Base-by-base conservation (phyloP, 1,284 basidiomycete genomes). In the Leccinum angustisporum region DNA sequence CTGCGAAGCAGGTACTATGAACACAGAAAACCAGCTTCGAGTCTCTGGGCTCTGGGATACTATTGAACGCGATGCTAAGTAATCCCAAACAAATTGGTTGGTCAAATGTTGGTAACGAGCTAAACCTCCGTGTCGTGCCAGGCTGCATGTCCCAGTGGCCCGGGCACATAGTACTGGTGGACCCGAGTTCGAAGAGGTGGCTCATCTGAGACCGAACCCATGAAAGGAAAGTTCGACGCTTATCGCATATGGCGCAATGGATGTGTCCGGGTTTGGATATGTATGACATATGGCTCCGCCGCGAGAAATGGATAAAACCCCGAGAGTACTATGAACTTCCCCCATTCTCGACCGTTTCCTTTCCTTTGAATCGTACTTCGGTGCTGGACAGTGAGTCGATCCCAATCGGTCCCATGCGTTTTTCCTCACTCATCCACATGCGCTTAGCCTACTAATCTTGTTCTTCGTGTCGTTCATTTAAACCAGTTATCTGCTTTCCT, bases 341-440 rank as follows among this genome's bases (percentile, higher is more conserved):
- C 6, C 14, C 14, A 6, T 13, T 11, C 18, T 14, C 11, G 25
- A 7, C 16, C 34, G 14, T 9, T 46, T 31, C 14, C 5, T 5
- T 43, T 46, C 43, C 43, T 11, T 46, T 46, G 10, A 18, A 43
- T 56, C 40, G 36, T 31, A 16, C 55, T 46, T 30, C 40, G 55
- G 55, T 56, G 55, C 55, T 33, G 55, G 55, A 27, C 55, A 48
- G 55, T 56, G 40, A 56, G 55, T 56, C 5, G 7, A 40, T 18
- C 8, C 36, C 21, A 7, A 13, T 7, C 7, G 11, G 5, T 30
- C n/a, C 11, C n/a, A 14, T 48, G 21, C 21, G 7, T 8, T 38
- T 54, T 5, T 27, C n/a, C 55, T 27, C 33, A 21, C 25, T 43
- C 43, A 14, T 31, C 55, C 40, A 30, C 30, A 46, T 13, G 8